A percentile compares a stretch with the other conserved stretches of the same genome.
Evolutionary conservation across 2,329 filamentous ascomycete species (phyloP).

Genomic region (Colletotrichum kahawae): DNA sequence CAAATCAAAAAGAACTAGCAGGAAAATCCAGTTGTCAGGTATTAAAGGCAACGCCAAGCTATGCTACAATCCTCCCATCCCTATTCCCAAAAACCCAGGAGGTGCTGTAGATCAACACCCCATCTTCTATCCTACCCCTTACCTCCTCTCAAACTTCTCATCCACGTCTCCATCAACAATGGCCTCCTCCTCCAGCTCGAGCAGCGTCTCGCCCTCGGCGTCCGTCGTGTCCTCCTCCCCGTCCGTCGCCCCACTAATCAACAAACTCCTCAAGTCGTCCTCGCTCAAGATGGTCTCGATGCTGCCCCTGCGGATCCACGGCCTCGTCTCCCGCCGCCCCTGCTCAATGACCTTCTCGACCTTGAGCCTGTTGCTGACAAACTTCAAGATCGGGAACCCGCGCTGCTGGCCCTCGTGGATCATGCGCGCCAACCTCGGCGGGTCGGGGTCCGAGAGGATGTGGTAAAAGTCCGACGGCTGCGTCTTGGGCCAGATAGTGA

Average conservation of each 20-base stretch:
- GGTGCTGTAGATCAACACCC: neutral
- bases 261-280: slow-evolving; percentile 59
- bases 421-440: slow-evolving; percentile 81
- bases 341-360: slow-evolving; percentile 74
- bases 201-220: slow-evolving; percentile 31
- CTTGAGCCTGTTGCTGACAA: slow-evolving; percentile 85
- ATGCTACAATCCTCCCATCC: neutral
- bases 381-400: slow-evolving; percentile 89
- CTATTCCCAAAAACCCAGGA: neutral
- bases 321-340: slow-evolving; percentile 59
- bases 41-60: neutral
- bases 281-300: slow-evolving; percentile 67
- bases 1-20: neutral
- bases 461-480: slow-evolving; percentile 79
- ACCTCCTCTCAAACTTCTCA: neutral
- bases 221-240: slow-evolving; percentile 24
- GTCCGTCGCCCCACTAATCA: slow-evolving; percentile 33
- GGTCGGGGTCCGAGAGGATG: slow-evolving; percentile 84
- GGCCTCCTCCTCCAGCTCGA: slow-evolving; percentile 28
- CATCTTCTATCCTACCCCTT: neutral
- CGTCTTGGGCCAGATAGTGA: slow-evolving; percentile 94
- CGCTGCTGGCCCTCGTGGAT: slow-evolving; percentile 88
- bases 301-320: slow-evolving; percentile 52
- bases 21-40: neutral
- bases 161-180: slow-evolving; percentile 13